Evolutionary conservation across 139 green algal species (phyloP).

Genomic region (Zygnema cylindricum): DNA sequence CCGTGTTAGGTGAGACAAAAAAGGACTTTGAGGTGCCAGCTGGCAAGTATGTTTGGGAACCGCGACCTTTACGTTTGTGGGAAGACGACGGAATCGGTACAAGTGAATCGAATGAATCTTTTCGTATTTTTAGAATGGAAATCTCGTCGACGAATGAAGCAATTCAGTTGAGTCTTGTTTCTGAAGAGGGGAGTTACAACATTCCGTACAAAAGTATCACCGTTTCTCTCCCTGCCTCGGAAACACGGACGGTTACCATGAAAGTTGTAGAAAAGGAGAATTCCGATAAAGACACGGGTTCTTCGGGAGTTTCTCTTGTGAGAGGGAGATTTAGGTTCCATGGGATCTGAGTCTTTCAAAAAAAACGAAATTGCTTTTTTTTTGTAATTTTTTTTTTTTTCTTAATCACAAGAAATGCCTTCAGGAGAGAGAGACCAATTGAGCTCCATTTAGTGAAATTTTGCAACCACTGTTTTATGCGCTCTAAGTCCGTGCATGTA

Average conservation of each 20-base stretch:
- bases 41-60: too few relatives aligned
- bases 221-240: background rate
- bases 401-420: background rate
- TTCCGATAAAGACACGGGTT: too few relatives aligned
- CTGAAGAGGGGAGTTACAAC: background rate
- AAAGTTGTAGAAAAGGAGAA: background rate
- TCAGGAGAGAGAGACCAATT: background rate
- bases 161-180: background rate
- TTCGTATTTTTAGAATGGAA: constrained; percentile 5
- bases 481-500: too few relatives aligned
- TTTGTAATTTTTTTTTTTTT: background rate
- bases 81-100: constrained; percentile 7
- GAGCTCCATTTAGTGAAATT: too few relatives aligned
- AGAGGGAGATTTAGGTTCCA: background rate
- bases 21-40: too few relatives aligned
- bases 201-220: constrained; percentile 10
- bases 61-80: background rate
- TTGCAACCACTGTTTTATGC: too few relatives aligned
- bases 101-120: background rate
- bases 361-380: background rate
- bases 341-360: background rate
- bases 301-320: background rate
- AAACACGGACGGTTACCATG: background rate
- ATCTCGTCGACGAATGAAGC: background rate
- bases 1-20: too few relatives aligned